These are phyloP conservation scores for Seminavis robusta DNA, from an alignment of 108 stramenopile genomes.

Conservation along the genomic window DNA sequence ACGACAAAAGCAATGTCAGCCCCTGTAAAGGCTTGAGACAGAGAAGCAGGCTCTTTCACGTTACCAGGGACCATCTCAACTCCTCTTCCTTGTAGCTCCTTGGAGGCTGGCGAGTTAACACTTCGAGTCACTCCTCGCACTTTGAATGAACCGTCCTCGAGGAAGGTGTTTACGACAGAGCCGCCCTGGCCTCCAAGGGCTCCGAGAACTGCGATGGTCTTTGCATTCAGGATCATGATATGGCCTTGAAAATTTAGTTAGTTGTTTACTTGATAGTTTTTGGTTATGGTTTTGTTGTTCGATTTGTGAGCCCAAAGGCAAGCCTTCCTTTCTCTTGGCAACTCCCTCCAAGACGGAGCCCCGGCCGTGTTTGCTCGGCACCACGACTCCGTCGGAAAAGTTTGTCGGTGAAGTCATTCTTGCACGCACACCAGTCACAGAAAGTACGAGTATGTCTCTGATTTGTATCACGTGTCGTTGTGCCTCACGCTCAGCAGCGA, in stretches of 20 bases:
- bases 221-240: not conserved
- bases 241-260: not conserved
- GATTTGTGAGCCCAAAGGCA: too few species aligned
- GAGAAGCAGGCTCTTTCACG: not conserved
- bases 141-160: not conserved
- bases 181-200: constrained; percentile 6
- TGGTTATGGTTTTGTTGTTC: not conserved
- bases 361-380: too few species aligned
- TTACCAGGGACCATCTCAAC: constrained; percentile 4
- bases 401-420: too few species aligned
- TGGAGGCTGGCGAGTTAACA: not conserved
- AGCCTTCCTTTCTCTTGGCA: too few species aligned
- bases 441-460: too few species aligned
- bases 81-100: not conserved
- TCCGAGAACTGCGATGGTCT: constrained; percentile 5
- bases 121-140: constrained; percentile 7
- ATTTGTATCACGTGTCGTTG: too few species aligned
- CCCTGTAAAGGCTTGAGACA: constrained; percentile 7
- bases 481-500: too few species aligned
- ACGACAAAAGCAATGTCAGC: constrained; percentile 4
- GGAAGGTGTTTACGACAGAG: constrained; percentile 4
- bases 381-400: too few species aligned
- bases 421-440: too few species aligned
- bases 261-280: not conserved
- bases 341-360: too few species aligned